Base-by-base conservation (phyloP, 768 basidiomycete species). In the Naganishia vaughanmartiniae region DNA sequence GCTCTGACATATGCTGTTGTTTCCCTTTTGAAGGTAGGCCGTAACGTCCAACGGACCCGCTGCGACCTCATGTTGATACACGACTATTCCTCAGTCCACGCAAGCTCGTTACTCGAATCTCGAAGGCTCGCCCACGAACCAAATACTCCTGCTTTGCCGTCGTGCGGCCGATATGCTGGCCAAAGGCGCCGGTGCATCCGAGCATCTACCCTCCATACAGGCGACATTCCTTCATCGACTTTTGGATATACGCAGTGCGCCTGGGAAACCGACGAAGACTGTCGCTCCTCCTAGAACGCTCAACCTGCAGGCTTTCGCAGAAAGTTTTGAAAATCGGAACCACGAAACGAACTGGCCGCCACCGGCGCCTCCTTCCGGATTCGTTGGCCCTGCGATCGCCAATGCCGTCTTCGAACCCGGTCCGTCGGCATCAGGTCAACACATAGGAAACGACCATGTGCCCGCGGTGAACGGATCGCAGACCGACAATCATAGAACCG, bases 1-100 rank as follows among this genome's bases (percentile, higher is more conserved):
- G 71, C 70, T 33, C 60, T 78, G n/a, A 78, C 75, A 31, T 78
- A 76, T 54, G 77, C 75, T 0, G 75, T 74, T 14, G 73, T 74
- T 9, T 78, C 77, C 0, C 31, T 78, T 0, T 57, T 78, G 31
- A 70, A 74, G 42, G 60, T 71, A 21, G 34, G 66, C 70, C 21
- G 24, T 69, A 1, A 63, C 28, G 66, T 65, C 48, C 1, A 53
- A 34, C 1, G 19, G 11, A 21, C 12, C 7, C n/a, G 6, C 24
- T 46, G 15, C 5, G 14, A 21, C n/a, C 4, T 4, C 21, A 53
- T 7, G 54, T 33, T 30, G 17, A 34, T 0, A 11, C 26, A 24
- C n/a, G 12, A 14, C 12, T 9, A 9, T 26, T 24, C 7, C 11
- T 7, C 54, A 70, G 69, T 70, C 69, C 31, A 54, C 58, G 21